A percentile compares a stretch with the other conserved stretches of the same genome.
These are phyloP conservation scores for Raddia distichophylla DNA, from an alignment of 176 grass and related monocot genomes.

Conservation along the genomic window DNA sequence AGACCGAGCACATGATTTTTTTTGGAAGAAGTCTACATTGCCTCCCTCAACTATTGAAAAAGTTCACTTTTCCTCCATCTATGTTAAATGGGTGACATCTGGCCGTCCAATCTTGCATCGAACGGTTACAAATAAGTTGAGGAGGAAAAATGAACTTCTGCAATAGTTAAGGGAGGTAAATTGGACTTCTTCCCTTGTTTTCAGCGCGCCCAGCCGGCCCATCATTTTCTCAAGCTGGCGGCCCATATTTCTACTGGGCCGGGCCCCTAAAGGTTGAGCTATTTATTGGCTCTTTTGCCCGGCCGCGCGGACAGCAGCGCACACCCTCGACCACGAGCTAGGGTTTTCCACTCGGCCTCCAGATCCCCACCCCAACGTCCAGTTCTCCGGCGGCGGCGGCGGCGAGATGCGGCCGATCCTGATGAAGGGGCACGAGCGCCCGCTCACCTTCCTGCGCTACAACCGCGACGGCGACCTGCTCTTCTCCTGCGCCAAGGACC, in stretches of 20 bases:
- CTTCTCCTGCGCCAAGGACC: conserved; percentile 97
- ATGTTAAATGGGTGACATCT: too few relatives aligned
- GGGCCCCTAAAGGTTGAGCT: background rate
- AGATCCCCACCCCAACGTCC: background rate
- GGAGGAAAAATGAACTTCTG: too few relatives aligned
- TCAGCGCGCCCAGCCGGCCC: too few relatives aligned
- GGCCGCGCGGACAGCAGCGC: background rate
- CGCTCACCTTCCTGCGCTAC: conserved; percentile 91
- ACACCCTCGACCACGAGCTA: conserved; percentile 11
- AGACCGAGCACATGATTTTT: too few relatives aligned
- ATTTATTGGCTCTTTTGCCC: background rate
- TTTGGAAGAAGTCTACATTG: too few relatives aligned
- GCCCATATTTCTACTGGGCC: background rate
- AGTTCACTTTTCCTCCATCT: too few relatives aligned
- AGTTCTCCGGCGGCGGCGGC: conserved; percentile 12
- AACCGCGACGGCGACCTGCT: conserved; percentile 92
- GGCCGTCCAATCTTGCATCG: too few relatives aligned
- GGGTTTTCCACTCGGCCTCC: conserved; percentile 34
- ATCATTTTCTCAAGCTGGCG: too few relatives aligned
- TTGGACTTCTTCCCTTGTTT: background rate
- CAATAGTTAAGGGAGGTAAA: too few relatives aligned
- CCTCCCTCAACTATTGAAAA: too few relatives aligned
- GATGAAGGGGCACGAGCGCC: conserved; percentile 96
- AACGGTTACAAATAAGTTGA: too few relatives aligned
- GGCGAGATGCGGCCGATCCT: conserved; percentile 80